phyloP scores from a whole-genome alignment of 345 rosid genomes.

The Eucalyptus cladocalyx region DNA sequence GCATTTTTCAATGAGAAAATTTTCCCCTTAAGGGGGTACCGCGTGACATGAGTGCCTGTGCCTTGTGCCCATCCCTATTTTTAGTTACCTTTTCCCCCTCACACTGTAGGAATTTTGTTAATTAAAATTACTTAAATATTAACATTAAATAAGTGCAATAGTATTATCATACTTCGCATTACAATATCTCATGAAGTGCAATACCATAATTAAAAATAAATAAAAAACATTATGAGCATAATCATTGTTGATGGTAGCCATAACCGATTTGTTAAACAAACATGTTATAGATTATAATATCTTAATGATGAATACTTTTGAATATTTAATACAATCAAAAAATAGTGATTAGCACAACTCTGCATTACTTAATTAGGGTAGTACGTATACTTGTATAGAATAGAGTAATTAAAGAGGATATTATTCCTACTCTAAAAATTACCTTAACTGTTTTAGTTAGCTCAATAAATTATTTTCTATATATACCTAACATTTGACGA shows the following conservation, averaged over 20 bases:
- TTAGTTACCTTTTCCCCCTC: no score
- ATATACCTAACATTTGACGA: background rate
- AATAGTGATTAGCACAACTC: background rate
- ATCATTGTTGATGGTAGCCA: background rate
- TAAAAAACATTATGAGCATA: background rate
- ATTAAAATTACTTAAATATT: background rate
- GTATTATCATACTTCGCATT: background rate
- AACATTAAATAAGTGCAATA: no score
- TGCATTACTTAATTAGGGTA: background rate
- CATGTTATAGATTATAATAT: no score
- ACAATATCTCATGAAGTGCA: no score
- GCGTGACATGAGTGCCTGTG: slow-evolving; percentile 4
- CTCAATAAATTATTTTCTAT: rapidly evolving
- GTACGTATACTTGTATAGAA: no score
- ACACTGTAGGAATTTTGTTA: background rate
- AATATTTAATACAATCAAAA: no score
- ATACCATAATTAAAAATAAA: no score
- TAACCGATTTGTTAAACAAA: background rate
- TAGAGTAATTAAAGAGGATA: background rate
- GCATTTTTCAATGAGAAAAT: background rate
- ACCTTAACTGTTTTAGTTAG: background rate
- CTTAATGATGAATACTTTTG: background rate
- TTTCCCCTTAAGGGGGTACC: background rate
- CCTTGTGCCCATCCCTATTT: no score
- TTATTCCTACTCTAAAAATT: no score